Percentiles rank a stretch among this genome's conserved stretches.
Evolutionary conservation across 176 grass and related monocot species (phyloP).

Genomic region (Carex myosuroides): DNA sequence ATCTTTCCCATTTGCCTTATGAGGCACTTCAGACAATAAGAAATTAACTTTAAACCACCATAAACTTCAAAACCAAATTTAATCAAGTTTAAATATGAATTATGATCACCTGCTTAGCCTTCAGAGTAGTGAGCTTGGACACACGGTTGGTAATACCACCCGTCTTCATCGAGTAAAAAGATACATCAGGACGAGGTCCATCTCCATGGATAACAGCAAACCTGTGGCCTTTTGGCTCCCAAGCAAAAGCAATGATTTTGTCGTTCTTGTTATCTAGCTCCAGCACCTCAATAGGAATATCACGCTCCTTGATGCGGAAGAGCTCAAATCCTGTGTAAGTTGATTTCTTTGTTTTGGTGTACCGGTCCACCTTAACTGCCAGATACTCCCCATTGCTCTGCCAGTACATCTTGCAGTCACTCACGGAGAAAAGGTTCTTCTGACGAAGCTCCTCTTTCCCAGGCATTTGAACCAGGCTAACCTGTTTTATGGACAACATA

Average conservation of each 20-base stretch:
- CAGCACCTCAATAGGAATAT: constrained; percentile 94
- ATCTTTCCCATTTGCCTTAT: background rate
- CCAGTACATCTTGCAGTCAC: constrained; percentile 91
- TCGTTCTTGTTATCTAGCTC: constrained; percentile 97
- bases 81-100: background rate
- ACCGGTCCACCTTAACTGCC: constrained; percentile 88
- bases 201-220: constrained; percentile 94
- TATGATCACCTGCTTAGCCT: constrained; percentile 48
- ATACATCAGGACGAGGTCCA: constrained; percentile 71
- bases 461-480: constrained; percentile 86
- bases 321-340: constrained; percentile 91
- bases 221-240: constrained; percentile 86
- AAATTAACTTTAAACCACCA: background rate
- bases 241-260: constrained; percentile 93
- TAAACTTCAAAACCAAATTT: background rate
- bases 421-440: constrained; percentile 96
- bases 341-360: constrained; percentile 96
- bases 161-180: constrained; percentile 73
- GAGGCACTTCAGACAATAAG: background rate
- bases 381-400: constrained; percentile 92
- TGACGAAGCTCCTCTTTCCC: constrained; percentile 86
- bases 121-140: constrained; percentile 77
- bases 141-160: constrained; percentile 45
- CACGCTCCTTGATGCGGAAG: constrained; percentile 90
- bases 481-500: constrained; percentile 30